A percentile compares a stretch with the other conserved stretches of the same genome.
Conservation (phyloP, 1,284 basidiomycete species). For the Malassezia caprae region DNA sequence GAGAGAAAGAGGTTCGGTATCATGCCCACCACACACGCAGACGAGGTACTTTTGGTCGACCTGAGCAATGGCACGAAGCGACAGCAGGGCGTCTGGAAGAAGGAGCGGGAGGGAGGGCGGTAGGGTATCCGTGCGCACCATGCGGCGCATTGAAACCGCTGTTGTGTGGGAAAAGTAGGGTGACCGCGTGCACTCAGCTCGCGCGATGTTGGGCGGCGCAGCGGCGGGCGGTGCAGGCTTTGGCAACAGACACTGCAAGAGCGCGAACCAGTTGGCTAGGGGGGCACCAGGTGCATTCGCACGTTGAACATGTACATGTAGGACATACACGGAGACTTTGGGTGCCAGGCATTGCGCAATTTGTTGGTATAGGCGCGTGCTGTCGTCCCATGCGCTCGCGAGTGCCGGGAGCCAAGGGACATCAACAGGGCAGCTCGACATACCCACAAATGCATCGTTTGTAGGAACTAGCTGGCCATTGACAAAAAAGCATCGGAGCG, state of each 20-base stretch:
- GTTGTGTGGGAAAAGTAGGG: background rate
- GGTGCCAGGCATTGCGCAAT: background rate
- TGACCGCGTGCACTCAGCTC: background rate
- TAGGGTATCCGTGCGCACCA: background rate
- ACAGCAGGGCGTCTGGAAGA: background rate
- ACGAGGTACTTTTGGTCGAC: slow-evolving; percentile 80
- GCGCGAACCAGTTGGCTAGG: background rate
- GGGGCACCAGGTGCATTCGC: background rate
- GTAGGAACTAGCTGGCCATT: background rate
- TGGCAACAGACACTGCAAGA: background rate
- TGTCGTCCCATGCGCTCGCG: background rate
- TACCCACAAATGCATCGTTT: background rate
- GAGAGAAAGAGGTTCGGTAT: slow-evolving; percentile 48
- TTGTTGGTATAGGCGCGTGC: background rate
- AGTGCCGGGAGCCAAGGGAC: background rate
- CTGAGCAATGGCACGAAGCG: slow-evolving; percentile 58
- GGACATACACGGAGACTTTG: background rate
- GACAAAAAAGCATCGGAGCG: background rate
- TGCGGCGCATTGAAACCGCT: background rate
- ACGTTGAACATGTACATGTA: background rate
- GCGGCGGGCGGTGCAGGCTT: background rate
- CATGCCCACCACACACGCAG: slow-evolving; percentile 51
- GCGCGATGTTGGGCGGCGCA: background rate
- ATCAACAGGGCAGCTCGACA: background rate
- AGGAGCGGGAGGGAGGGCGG: background rate